Conservation (phyloP, 106 monocot genomes). For the Dendrobium officinale region DNA sequence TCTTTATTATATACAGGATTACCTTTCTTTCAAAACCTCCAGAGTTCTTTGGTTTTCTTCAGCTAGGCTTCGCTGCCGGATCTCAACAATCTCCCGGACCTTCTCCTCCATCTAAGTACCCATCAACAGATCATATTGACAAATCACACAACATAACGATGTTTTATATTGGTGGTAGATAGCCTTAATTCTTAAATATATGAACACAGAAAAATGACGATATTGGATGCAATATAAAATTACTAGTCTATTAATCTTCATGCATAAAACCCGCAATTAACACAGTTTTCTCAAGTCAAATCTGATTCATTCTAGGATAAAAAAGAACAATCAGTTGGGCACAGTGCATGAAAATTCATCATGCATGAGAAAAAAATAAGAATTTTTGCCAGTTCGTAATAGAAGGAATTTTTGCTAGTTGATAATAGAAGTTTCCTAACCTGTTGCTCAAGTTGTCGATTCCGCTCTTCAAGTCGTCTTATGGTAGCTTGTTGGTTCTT, state of each 20-base stretch:
- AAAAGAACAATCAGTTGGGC: neutral
- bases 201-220: neutral
- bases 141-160: neutral
- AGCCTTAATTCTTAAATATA: neutral
- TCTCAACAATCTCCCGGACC: slow-evolving; percentile 95
- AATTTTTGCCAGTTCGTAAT: neutral
- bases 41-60: slow-evolving; percentile 98
- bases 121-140: slow-evolving; percentile 5
- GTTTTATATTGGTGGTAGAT: neutral
- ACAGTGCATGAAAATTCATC: neutral
- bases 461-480: slow-evolving; percentile 91
- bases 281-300: neutral
- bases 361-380: neutral
- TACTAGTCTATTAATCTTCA: neutral
- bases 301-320: neutral
- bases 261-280: neutral
- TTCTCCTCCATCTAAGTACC: slow-evolving; percentile 94
- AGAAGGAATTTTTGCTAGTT: neutral
- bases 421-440: slow-evolving; percentile 16
- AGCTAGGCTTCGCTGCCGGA: slow-evolving; percentile 85
- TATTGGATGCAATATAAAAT: neutral
- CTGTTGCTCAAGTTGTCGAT: slow-evolving; percentile 95
- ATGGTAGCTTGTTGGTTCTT: slow-evolving; percentile 99
- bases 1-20: neutral
- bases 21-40: slow-evolving; percentile 96